Conservation (phyloP, 2,329 filamentous ascomycete genomes). For the Calonectria ilicicola region DNA sequence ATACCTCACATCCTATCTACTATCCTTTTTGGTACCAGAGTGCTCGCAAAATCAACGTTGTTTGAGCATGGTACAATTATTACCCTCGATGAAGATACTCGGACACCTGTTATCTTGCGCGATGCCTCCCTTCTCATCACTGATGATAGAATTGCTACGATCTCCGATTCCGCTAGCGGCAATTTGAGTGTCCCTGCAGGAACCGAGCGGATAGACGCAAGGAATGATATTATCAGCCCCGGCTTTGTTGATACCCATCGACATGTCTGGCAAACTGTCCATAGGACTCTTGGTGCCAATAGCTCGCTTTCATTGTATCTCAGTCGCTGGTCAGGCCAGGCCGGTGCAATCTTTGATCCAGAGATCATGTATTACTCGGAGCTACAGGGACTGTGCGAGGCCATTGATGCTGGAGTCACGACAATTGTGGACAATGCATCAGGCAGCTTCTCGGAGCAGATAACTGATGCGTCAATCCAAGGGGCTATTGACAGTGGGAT, state of each 20-base stretch:
- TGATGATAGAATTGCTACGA: neutral
- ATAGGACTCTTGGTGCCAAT: neutral
- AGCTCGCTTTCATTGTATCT: neutral
- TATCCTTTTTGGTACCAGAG: no score
- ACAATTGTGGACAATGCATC: neutral
- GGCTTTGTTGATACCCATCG: neutral
- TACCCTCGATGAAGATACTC: neutral
- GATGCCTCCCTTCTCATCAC: neutral
- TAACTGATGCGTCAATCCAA: neutral
- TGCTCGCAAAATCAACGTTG: neutral
- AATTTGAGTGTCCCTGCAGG: neutral
- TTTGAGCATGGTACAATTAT: neutral
- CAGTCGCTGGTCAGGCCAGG: neutral
- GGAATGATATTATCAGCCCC: neutral
- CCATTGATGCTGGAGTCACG: neutral
- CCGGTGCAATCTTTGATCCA: neutral
- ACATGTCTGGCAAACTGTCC: neutral
- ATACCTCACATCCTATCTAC: no score
- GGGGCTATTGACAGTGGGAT: neutral
- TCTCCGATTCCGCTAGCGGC: neutral
- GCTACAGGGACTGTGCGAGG: neutral
- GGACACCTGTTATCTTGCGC: neutral
- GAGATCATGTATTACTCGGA: neutral
- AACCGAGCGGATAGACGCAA: neutral
- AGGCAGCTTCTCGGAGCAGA: neutral